Conservation (phyloP, 495 filamentous ascomycete species). For the Xylaria palmicola region DNA sequence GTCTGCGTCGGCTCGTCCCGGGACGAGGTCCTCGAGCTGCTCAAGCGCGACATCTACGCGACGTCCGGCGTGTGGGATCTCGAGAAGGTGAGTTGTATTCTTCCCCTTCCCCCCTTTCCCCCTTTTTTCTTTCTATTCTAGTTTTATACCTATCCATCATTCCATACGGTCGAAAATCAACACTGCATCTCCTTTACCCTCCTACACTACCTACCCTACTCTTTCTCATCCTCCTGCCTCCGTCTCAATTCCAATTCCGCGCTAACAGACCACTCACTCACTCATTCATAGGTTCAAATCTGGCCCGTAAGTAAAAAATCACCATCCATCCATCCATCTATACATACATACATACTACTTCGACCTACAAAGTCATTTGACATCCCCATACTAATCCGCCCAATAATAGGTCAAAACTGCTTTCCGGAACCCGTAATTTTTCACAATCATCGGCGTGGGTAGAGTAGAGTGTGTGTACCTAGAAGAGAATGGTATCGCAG, state of each 20-base stretch:
- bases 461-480: too few species aligned
- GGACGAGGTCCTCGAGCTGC: conserved; percentile 64
- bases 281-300: conserved; percentile 43
- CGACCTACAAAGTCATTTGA: not conserved
- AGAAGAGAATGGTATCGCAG: not conserved
- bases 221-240: not conserved
- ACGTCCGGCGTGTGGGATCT: conserved; percentile 78
- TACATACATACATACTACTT: not conserved
- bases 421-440: conserved; percentile 35
- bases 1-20: conserved; percentile 60
- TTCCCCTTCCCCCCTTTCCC: not conserved
- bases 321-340: too few species aligned
- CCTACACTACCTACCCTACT: not conserved
- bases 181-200: not conserved
- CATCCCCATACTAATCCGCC: conserved; percentile 13
- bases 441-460: too few species aligned
- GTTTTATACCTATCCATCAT: not conserved
- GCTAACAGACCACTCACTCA: conserved; percentile 18
- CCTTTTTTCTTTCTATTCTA: too few species aligned
- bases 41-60: conserved; percentile 73
- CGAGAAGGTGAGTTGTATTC: conserved; percentile 63
- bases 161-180: not conserved
- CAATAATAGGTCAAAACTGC: conserved; percentile 36
- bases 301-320: conserved; percentile 33
- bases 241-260: not conserved